A percentile compares a stretch with the other conserved stretches of the same genome.
Conservation (phyloP, 1,284 basidiomycete species). For the Cutaneotrichosporon dermatis region DNA sequence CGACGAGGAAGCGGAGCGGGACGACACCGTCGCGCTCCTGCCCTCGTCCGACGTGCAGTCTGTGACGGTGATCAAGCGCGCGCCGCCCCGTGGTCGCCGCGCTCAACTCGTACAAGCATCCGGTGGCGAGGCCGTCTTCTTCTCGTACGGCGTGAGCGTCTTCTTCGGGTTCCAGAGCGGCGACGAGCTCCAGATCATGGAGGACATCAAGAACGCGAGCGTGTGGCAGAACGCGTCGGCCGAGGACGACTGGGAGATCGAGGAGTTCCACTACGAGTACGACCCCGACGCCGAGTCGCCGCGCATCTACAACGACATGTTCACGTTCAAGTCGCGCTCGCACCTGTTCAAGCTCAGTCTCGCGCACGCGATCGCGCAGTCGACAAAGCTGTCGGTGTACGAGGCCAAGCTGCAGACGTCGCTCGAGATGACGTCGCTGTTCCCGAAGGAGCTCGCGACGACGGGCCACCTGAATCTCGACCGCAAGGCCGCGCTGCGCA, state of each 20-base stretch:
- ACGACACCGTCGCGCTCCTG: no score
- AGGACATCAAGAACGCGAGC: slow-evolving; percentile 71
- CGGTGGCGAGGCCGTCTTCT: slow-evolving; percentile 81
- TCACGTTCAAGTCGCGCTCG: slow-evolving; percentile 79
- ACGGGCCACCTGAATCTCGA: slow-evolving; percentile 74
- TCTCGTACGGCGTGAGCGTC: slow-evolving; percentile 71
- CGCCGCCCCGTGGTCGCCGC: slow-evolving; percentile 13
- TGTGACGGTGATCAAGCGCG: background rate
- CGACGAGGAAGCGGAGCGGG: no score
- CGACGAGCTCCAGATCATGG: slow-evolving; percentile 72
- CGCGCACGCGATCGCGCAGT: slow-evolving; percentile 90
- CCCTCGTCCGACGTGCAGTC: background rate
- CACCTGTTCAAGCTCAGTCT: slow-evolving; percentile 72
- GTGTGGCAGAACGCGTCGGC: slow-evolving; percentile 55
- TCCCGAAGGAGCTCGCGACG: slow-evolving; percentile 77
- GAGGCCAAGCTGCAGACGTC: slow-evolving; percentile 76
- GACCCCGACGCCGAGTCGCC: slow-evolving; percentile 79
- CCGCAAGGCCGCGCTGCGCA: slow-evolving; percentile 74
- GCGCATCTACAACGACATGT: slow-evolving; percentile 65
- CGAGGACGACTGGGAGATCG: slow-evolving; percentile 78
- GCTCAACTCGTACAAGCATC: slow-evolving; percentile 4
- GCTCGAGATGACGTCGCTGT: slow-evolving; percentile 71
- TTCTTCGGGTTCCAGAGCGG: slow-evolving; percentile 76
- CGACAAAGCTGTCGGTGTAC: slow-evolving; percentile 83
- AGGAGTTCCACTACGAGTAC: slow-evolving; percentile 87